Base-by-base conservation (phyloP, 1,284 basidiomycete genomes). In the Cystobasidium slooffiae region DNA sequence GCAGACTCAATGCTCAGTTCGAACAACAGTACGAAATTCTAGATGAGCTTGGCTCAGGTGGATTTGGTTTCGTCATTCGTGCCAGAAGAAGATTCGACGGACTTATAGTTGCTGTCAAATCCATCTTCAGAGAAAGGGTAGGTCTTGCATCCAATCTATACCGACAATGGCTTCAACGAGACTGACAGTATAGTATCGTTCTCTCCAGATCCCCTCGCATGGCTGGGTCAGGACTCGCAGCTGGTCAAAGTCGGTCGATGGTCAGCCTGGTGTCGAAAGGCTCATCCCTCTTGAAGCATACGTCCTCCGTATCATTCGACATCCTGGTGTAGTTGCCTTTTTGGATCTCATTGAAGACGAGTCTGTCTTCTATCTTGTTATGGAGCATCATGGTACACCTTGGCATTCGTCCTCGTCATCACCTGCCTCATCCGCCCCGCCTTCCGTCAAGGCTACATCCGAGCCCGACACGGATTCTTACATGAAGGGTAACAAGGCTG, bases 101-200 rank as follows among this genome's bases (percentile, higher is more conserved):
- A 0, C 89, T 93, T 86, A 89, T 89, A 5, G 93, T 94, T 53
- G 94, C 94, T 0, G 91, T 96, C 83, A 96, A 97, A 83, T 96
- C 96, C 82, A 93, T 97, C 81, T 88, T 90, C 84, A 93, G 92
- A 82, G 86, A 87, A 73, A 92, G 91, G 81, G 88, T 76, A 37
- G 41, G 65, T 55, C n/a, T 24, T 44, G 62, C 76, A 77, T 24
- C 72, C 77, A 0, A 6, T n/a, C 53, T 31, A 12, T 37, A 62
- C 12, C 75, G 76, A 24, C 73, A 68, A 18, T 31, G 37, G 1
- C 39, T 39, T 20, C 8, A 56, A 46, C 31, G 31, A 31, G 31
- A 31, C 37, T 70, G 58, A 68, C 31, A 55, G 16, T 37, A 10
- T 24, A 8, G n/a, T 14, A 24, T 41, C 49, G 22, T 22, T 8